These are phyloP conservation scores for Coemansia sp. DNA, from an alignment of 192 early-diverging fungal genomes.

Conservation along the genomic window DNA sequence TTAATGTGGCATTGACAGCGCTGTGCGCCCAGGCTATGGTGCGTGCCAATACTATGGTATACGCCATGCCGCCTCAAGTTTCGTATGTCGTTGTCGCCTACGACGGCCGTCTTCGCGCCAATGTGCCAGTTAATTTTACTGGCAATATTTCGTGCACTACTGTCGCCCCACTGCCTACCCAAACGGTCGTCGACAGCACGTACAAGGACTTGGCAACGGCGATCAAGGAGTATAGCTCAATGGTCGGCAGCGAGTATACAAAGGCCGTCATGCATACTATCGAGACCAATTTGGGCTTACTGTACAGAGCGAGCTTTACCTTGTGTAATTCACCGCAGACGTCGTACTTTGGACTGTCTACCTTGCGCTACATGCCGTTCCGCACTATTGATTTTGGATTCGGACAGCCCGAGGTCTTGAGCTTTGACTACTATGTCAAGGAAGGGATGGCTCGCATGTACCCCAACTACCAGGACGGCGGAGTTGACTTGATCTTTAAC, in stretches of 20 bases:
- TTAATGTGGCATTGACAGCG: conserved; percentile 21
- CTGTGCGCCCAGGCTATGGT: conserved; percentile 26
- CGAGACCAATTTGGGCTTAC: conserved; percentile 35
- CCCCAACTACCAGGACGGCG: conserved; percentile 45
- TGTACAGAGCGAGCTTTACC: conserved; percentile 31
- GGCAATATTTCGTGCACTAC: conserved; percentile 40
- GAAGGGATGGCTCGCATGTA: conserved; percentile 43
- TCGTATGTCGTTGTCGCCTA: conserved; percentile 45
- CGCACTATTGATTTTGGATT: conserved; percentile 47
- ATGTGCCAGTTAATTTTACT: conserved; percentile 26
- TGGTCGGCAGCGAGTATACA: conserved; percentile 28
- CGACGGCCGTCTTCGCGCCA: conserved; percentile 32
- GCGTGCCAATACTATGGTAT: conserved; percentile 26
- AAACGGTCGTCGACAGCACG: conserved; percentile 9
- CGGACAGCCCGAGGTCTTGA: conserved; percentile 29
- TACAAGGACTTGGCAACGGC: conserved; percentile 23
- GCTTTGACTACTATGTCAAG: conserved; percentile 31
- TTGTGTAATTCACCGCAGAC: conserved; percentile 38
- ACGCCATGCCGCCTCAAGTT: conserved; percentile 13
- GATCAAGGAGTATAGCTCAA: conserved; percentile 32
- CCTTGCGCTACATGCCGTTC: conserved; percentile 41
- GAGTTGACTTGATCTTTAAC: conserved; percentile 47
- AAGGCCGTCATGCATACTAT: conserved; percentile 34
- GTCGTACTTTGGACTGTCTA: conserved; percentile 37
- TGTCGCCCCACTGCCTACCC: conserved; percentile 21